A percentile compares a stretch with the other conserved stretches of the same genome.
phyloP scores from a whole-genome alignment of 2,329 filamentous ascomycete genomes.

The Oidium heveae region DNA sequence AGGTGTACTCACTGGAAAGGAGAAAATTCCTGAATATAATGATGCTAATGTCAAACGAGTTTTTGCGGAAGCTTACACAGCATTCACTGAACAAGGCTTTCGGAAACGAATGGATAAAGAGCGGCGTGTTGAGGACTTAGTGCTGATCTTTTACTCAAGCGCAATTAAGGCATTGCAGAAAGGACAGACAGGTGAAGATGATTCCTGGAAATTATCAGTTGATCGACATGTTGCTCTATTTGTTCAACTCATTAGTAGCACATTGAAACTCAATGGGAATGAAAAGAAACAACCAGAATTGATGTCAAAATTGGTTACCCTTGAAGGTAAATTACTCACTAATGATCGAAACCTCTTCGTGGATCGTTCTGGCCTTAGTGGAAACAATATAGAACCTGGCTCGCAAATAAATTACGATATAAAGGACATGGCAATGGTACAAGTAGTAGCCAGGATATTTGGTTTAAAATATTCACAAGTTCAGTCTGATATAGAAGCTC shows the following conservation, averaged over 20 bases:
- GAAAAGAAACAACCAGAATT: constrained; percentile 68
- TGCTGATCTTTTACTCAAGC: constrained; percentile 89
- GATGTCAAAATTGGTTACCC: constrained; percentile 46
- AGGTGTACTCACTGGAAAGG: constrained; percentile 40
- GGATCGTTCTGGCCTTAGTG: constrained; percentile 28
- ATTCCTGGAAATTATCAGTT: constrained; percentile 73
- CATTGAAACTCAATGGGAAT: constrained; percentile 64
- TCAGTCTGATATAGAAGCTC: constrained; percentile 65
- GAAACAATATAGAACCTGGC: constrained; percentile 53
- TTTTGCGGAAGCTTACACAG: constrained; percentile 83
- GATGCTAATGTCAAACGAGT: constrained; percentile 80
- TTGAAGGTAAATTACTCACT: constrained; percentile 82
- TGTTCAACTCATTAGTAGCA: constrained; percentile 58
- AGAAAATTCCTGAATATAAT: constrained; percentile 67
- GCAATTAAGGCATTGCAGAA: constrained; percentile 78
- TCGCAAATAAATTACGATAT: constrained; percentile 74
- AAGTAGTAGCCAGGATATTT: constrained; percentile 69
- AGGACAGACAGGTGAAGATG: constrained; percentile 50
- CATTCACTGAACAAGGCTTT: constrained; percentile 71
- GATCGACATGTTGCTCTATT: constrained; percentile 91
- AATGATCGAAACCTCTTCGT: constrained; percentile 74
- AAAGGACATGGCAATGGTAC: constrained; percentile 88
- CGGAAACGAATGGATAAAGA: constrained; percentile 86
- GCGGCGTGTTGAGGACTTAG: constrained; percentile 68
- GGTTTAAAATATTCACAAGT: constrained; percentile 53